Percentiles rank a stretch among this genome's conserved stretches.
Evolutionary conservation across 1,284 basidiomycete species (phyloP).

Genomic region (Exsudoporus floridanus): DNA sequence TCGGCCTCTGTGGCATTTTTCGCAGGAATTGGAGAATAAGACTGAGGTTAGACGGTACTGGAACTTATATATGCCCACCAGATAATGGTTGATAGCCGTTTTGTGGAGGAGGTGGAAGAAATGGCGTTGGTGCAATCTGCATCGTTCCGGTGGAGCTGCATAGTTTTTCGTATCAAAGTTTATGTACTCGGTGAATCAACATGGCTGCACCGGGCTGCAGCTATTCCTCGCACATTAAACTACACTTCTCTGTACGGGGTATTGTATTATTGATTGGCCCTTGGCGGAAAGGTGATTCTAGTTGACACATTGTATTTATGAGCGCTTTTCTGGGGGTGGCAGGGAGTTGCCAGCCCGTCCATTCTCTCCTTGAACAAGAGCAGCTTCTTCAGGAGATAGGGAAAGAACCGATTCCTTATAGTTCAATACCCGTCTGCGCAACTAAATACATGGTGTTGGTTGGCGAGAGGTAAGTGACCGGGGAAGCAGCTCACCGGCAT

Average conservation of each 20-base stretch:
- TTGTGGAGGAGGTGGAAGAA: constrained; percentile 25
- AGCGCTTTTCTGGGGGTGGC: constrained; percentile 3
- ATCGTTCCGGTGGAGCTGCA: constrained; percentile 39
- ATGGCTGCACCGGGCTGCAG: neutral
- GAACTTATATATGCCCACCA: constrained; percentile 20
- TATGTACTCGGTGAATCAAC: constrained; percentile 16
- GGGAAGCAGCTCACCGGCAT: constrained; percentile 50
- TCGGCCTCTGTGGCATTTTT: constrained; percentile 28
- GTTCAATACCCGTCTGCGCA: constrained; percentile 46
- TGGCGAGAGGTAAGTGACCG: neutral
- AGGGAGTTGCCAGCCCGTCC: constrained; percentile 2
- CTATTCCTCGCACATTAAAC: neutral
- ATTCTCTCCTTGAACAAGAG: constrained; percentile 20
- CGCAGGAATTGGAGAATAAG: neutral
- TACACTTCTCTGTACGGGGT: neutral
- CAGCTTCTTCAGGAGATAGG: constrained; percentile 49
- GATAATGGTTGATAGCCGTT: constrained; percentile 35
- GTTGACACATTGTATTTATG: neutral
- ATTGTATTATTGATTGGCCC: neutral
- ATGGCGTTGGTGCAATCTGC: constrained; percentile 28
- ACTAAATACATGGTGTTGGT: constrained; percentile 29
- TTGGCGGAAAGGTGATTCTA: neutral
- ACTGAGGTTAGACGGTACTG: neutral
- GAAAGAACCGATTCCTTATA: constrained; percentile 46
- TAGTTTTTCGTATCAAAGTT: constrained; percentile 38